Evolutionary conservation across 108 stramenopile species (phyloP), one percentile per base, ranked within the genome.

Genomic region (Cyclotella choctawhatcheeana): DNA sequence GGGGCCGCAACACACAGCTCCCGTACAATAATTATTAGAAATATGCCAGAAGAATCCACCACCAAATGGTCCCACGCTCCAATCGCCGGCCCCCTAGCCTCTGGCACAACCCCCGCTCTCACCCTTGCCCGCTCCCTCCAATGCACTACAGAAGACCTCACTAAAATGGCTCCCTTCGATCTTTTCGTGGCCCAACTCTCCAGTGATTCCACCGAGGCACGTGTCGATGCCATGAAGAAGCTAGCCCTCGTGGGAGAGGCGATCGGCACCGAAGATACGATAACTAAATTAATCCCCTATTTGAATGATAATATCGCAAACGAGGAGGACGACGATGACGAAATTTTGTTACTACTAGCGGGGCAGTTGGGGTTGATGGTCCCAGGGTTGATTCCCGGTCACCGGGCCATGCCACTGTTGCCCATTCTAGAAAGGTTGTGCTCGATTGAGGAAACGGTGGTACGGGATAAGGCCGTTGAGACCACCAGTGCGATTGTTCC

Each of bases 391-490:
- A 76, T 77, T n/a, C 79, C 77, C 17, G 78, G 84, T 0, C 30
- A 72, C 25, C 67, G 82, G 31, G 79, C 82, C 64, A 24, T 76
- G 71, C 71, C 84, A 18, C 67, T 99, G n/a, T 62, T 99, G 18
- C 89, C 85, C 44, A 94, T 97, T 50, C 67, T 99, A 30, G 97
- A 98, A 77, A 72, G 82, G 12, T 85, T 99, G 25, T 90, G 91
- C 27, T 82, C 91, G 31, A 94, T 95, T 17, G 99, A 99, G 76
- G 99, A 99, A 65, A 93, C 94, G 25, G 89, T 95, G 21, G 97
- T 99, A 2, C 80, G 99, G 20, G 95, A 97, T 54, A 75, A 86
- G 62, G 95, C 97, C 35, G 91, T 97, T 13, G 78, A 84, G 35
- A 72, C 85, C 12, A 81, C 93, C 61, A 89, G 89, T 67, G 77